Base-by-base conservation (phyloP, 441 rosid genomes). In the Flueggea neowawraea region DNA sequence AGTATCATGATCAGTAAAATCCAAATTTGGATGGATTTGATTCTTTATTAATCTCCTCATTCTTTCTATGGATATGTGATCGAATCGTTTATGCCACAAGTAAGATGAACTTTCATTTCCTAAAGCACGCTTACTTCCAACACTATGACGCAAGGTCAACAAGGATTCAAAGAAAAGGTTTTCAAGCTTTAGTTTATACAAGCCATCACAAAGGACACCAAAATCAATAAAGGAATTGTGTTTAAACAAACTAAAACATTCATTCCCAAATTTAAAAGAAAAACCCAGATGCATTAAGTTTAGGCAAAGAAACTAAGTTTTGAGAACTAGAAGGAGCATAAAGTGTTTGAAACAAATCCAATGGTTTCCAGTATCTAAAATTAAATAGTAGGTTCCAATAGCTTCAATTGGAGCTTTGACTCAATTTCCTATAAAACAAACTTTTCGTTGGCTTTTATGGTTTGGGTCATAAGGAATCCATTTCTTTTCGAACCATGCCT, bases 11-110 rank as follows among this genome's bases (percentile, higher is more conserved):
- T n/a, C n/a, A n/a, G n/a, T n/a, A n/a, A n/a, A n/a, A n/a, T n/a
- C n/a, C n/a, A n/a, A n/a, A 10, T 17, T 43, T 14, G 44, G n/a
- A 39, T 54, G 53, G 15, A 63, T 63, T 43, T 63, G 43, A 63
- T 63, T 54, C 11, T 55, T 63, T 33, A 54, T 17, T 14, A 54
- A 63, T 31, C 53, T 63, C 3, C 12, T 7, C 10, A 63, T 16
- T 14, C 66, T 63, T 53, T 63, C 66, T 54, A 53, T 63, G 6
- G 28, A 54, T 12, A 51, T 52, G 6, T 61, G 57, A 60, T 11
- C 44, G 17, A 60, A 48, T 14, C 31, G 41, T 60, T 52, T 62
- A 52, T 62, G 32, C 65, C 53, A 63, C 31, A 63, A 53, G 52
- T 12, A 52, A 54, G 28, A 10, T 1, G 59, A 63, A 33, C 28